Evolutionary conservation across 257 asterid species (phyloP).

Genomic region (Lycium barbarum): DNA sequence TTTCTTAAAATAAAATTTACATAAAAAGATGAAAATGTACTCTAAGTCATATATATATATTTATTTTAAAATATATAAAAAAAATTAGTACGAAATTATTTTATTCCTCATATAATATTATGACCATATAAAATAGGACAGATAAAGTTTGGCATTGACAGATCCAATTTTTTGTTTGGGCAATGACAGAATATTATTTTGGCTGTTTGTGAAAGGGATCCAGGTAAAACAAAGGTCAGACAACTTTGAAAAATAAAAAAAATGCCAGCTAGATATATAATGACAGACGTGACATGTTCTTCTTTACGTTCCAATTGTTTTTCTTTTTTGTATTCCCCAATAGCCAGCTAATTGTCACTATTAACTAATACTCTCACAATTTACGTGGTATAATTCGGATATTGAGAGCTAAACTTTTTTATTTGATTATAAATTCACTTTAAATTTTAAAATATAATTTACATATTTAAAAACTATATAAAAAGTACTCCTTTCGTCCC

Average conservation of each 20-base stretch:
- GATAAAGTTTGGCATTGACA: background rate
- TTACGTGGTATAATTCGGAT: too few species aligned
- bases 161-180: background rate
- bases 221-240: constrained; percentile 31
- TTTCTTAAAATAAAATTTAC: background rate
- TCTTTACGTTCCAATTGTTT: background rate
- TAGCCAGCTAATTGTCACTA: constrained; percentile 7
- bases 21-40: background rate
- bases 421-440: too few species aligned
- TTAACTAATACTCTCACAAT: too few species aligned
- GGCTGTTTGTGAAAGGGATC: constrained; percentile 13
- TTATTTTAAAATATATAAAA: background rate
- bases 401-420: too few species aligned
- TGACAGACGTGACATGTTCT: constrained; percentile 27
- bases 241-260: constrained; percentile 32
- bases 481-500: too few species aligned
- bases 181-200: constrained; percentile 21
- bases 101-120: background rate
- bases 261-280: constrained; percentile 35
- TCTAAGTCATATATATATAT: background rate
- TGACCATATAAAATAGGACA: background rate
- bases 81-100: background rate
- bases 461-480: too few species aligned
- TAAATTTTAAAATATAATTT: too few species aligned
- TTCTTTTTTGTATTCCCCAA: background rate